Percentiles rank a stretch among this genome's conserved stretches.
Evolutionary conservation across 164 flowering plant genomes (phyloP).

Genomic region (Litsea cubeba): DNA sequence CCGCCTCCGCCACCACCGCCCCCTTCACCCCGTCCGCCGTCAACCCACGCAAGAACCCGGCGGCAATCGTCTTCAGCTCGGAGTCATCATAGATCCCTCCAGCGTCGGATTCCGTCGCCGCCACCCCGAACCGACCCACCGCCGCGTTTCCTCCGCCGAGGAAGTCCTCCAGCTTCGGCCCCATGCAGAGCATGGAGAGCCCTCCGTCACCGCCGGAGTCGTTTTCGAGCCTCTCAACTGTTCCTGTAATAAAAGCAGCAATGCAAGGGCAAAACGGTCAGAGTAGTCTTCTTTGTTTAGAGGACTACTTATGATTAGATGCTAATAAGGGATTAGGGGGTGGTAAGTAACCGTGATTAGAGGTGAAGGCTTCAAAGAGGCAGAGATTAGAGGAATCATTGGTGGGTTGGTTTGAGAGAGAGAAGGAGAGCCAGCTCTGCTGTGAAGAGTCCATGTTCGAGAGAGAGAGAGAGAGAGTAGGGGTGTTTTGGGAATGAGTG

Average conservation of each 20-base stretch:
- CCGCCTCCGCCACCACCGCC: conserved; percentile 13
- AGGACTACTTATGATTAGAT: background rate
- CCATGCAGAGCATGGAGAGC: conserved; percentile 28
- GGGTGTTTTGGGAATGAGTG: conserved; percentile 30
- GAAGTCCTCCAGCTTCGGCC: conserved; percentile 63
- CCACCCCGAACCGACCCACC: conserved; percentile 5
- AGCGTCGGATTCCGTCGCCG: conserved; percentile 5
- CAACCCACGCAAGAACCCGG: conserved; percentile 45
- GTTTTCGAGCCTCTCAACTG: conserved; percentile 10
- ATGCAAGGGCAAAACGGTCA: background rate
- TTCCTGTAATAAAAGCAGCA: conserved; percentile 3
- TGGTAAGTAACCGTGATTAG: background rate
- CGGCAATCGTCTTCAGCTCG: conserved; percentile 52
- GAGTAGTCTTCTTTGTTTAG: background rate
- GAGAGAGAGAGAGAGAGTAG: background rate
- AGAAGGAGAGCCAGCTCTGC: conserved; percentile 53
- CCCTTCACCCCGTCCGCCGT: conserved; percentile 11
- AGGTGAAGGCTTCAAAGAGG: conserved; percentile 36
- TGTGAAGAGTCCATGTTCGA: conserved; percentile 18
- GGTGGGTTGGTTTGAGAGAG: conserved; percentile 37
- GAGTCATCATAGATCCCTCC: conserved; percentile 32
- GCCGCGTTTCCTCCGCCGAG: conserved; percentile 31
- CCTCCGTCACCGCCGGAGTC: conserved; percentile 15
- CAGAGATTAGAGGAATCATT: conserved; percentile 23
- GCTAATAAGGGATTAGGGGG: background rate